Evolutionary conservation across 225 moss, liverwort and hornwort genomes (phyloP).

Genomic region (Takakia lepidozioides): DNA sequence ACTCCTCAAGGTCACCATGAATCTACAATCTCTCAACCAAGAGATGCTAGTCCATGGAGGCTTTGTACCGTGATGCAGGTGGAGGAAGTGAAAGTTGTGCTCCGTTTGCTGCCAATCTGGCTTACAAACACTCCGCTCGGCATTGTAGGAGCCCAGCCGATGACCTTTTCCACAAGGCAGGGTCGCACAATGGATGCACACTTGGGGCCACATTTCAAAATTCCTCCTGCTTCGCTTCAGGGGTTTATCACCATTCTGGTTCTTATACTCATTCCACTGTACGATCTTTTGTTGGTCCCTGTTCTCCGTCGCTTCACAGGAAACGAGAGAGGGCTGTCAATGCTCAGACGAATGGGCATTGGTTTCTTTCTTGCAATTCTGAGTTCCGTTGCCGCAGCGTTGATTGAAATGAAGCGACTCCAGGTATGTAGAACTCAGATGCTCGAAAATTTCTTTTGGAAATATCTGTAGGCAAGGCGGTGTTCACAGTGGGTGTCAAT

Average conservation of each 20-base stretch:
- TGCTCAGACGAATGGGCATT: conserved; percentile 38
- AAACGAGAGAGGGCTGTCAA: conserved; percentile 24
- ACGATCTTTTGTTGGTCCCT: conserved; percentile 8
- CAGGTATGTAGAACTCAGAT: neutral
- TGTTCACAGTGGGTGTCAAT: too few species aligned
- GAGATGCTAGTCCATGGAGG: conserved; percentile 1
- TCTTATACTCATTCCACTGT: conserved; percentile 10
- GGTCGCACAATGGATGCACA: conserved; percentile 5
- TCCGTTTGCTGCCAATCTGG: conserved; percentile 10
- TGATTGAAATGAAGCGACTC: conserved; percentile 19
- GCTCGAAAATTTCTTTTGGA: neutral
- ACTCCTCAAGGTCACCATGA: too few species aligned
- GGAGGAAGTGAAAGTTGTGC: conserved; percentile 8
- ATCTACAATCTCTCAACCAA: neutral
- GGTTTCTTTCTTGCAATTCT: conserved; percentile 20
- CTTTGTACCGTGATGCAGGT: conserved; percentile 5
- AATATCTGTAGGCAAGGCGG: too few species aligned
- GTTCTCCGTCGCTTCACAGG: conserved; percentile 19
- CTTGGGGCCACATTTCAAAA: conserved; percentile 3
- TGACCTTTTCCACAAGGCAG: conserved; percentile 5
- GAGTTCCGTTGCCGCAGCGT: conserved; percentile 15
- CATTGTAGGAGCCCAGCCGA: neutral
- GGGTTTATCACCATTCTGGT: conserved; percentile 4
- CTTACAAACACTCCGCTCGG: neutral
- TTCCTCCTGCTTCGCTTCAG: conserved; percentile 2